Evolutionary conservation across 2,329 filamentous ascomycete genomes (phyloP), one percentile per base, ranked within the genome.

Genomic region (Alternaria sp.): DNA sequence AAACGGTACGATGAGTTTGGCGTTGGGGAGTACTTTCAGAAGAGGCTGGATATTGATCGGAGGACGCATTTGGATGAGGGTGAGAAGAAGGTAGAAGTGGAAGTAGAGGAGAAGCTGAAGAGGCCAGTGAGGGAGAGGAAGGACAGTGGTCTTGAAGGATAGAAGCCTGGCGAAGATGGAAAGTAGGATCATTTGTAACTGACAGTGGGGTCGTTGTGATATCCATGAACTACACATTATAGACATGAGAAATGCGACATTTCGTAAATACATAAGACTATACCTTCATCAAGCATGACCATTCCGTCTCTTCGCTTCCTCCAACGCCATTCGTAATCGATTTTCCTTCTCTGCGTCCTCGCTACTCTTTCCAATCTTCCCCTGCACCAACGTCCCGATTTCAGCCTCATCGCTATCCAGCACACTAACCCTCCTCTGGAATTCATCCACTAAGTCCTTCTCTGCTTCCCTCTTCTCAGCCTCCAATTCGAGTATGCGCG

Each of bases 291-390:
- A 71, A 10, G 32, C 62, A 64, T 78, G 68, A 8, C 78, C 84
- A 75, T 88, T 87, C 65, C 86, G 80, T 75, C 79, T 82, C 77
- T 87, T 87, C 9, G 86, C 86, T 60, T 83, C 82, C 64, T 87
- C 84, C 57, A 87, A 72, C 30, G 85, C 85, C 66, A 77, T 82
- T 49, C 81, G 82, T 54, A 86, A 71, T 66, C 85, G 79, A 62
- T 81, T 77, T 62, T 84, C 79, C 69, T 84, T 84, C 63, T 83
- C 81, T 12, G 74, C 68, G 57, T 83, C 81, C 28, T 43, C 43
- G 2, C 54, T 58, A 9, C 73, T 50, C 55, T 45, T 50, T 1
- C 54, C 59, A 7, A 63, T 60, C 75, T 81, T 61, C 71, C 76
- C 62, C 57, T 55, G 66, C 32, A 70, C 57, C 61, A 81, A 65